These are phyloP conservation scores for Lichtheimia hyalospora DNA, from an alignment of 371 early-diverging fungal species.

Conservation along the genomic window DNA sequence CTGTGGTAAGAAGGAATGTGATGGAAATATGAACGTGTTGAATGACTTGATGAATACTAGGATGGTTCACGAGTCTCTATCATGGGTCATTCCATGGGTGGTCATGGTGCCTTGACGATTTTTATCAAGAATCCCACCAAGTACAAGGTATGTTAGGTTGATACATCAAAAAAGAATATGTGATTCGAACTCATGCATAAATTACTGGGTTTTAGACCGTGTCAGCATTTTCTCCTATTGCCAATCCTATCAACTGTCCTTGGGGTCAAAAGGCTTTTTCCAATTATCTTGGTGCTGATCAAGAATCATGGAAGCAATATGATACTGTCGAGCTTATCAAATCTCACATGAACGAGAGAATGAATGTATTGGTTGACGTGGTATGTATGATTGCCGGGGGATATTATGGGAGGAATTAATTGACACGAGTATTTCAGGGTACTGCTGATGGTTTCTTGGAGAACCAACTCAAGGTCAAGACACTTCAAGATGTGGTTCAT, in stretches of 20 bases:
- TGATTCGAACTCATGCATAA: not conserved
- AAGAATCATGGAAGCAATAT: constrained; percentile 66
- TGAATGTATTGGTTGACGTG: constrained; percentile 47
- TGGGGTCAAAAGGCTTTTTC: constrained; percentile 84
- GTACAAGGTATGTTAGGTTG: constrained; percentile 50
- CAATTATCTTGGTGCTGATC: constrained; percentile 68
- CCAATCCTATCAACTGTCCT: constrained; percentile 65
- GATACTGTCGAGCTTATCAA: constrained; percentile 74
- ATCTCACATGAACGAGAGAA: constrained; percentile 22
- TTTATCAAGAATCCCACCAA: constrained; percentile 67
- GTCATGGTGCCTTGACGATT: constrained; percentile 87
- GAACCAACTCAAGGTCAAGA: constrained; percentile 62
- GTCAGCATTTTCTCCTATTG: constrained; percentile 88
- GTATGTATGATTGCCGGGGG: constrained; percentile 11
- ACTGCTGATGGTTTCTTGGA: constrained; percentile 69
- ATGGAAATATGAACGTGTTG: not conserved
- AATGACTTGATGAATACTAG: constrained; percentile 14
- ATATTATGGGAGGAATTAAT: not conserved
- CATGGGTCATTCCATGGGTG: constrained; percentile 90
- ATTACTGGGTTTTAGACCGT: constrained; percentile 41
- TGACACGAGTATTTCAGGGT: constrained; percentile 46
- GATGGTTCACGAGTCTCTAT: constrained; percentile 67
- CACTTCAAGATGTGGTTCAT: constrained; percentile 50
- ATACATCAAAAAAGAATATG: not conserved
- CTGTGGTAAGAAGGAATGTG: constrained; percentile 51